Conservation (phyloP, 352 stramenopile genomes). For the Pythium sp. region DNA sequence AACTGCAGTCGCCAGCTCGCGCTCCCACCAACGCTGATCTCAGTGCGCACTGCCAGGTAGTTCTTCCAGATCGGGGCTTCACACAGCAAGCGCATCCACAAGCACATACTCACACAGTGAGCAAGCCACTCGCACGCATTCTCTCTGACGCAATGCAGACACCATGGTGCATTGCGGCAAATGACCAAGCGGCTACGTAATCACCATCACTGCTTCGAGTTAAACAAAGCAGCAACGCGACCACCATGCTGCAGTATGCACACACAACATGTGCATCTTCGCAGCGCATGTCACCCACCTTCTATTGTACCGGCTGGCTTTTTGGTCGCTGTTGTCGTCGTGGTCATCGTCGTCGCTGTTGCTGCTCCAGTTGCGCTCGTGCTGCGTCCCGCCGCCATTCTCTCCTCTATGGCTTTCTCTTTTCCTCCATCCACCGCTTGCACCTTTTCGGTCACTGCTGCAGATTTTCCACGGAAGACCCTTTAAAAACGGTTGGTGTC, state of each 20-base stretch:
- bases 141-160: neutral
- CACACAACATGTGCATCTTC: neutral
- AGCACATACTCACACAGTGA: neutral
- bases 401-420: neutral
- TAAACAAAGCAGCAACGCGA: neutral
- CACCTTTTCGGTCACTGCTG: conserved; percentile 5
- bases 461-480: no score
- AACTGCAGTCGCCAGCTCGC: neutral
- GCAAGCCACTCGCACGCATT: neutral
- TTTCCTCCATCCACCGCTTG: neutral
- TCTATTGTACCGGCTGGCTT: neutral
- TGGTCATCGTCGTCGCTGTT: neutral
- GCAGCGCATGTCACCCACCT: neutral
- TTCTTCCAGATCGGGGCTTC: conserved; percentile 67
- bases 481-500: no score
- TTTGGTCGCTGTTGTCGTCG: conserved; percentile 2
- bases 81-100: neutral
- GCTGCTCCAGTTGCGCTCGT: neutral
- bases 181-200: conserved; percentile 1
- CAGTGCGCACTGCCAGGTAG: conserved; percentile 50
- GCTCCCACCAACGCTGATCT: conserved; percentile 1
- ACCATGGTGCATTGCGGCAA: neutral
- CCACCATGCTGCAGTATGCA: neutral
- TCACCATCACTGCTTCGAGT: neutral
- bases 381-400: neutral